phyloP scores from a whole-genome alignment of 352 stramenopile genomes.

The Phytophthora cactorum region DNA sequence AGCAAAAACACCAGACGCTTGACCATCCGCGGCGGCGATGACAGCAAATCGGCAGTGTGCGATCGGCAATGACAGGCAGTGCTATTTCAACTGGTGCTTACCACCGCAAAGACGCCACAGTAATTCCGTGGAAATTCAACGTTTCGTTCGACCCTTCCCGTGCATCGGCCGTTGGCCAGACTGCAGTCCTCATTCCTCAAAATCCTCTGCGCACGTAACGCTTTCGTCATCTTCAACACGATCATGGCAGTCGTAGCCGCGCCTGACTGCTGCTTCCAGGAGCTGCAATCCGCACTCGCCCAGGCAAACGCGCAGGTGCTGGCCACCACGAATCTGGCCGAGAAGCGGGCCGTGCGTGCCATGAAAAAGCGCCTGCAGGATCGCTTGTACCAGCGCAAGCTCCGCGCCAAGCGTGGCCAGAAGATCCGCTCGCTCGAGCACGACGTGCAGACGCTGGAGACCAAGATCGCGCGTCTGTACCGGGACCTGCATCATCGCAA shows the following conservation, averaged over 20 bases:
- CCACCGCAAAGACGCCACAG: not conserved
- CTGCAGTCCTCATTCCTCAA: not conserved
- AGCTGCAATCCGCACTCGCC: slow-evolving; percentile 20
- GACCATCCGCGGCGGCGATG: slow-evolving; percentile 3
- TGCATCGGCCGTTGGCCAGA: not conserved
- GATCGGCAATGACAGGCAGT: not conserved
- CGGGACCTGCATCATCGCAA: slow-evolving; percentile 28
- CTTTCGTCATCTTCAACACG: not conserved
- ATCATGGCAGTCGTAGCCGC: slow-evolving; percentile 18
- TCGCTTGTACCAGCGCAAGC: slow-evolving; percentile 44
- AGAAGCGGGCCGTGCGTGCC: slow-evolving; percentile 24
- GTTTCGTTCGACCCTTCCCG: slow-evolving; percentile 1
- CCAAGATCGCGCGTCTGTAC: slow-evolving; percentile 37
- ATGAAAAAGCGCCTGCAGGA: slow-evolving; percentile 41
- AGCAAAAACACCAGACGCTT: slow-evolving; percentile 16
- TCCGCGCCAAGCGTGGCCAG: slow-evolving; percentile 44
- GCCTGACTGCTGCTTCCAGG: slow-evolving; percentile 15
- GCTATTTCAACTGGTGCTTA: not conserved
- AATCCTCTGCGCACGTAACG: not conserved
- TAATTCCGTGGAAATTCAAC: slow-evolving; percentile 1
- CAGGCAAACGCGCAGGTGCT: slow-evolving; percentile 20
- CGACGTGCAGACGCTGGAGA: slow-evolving; percentile 29
- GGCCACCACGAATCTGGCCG: slow-evolving; percentile 16
- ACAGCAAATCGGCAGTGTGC: not conserved
- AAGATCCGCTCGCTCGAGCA: slow-evolving; percentile 26